Base-by-base conservation (phyloP, 495 filamentous ascomycete genomes). In the Penicillium canescens region DNA sequence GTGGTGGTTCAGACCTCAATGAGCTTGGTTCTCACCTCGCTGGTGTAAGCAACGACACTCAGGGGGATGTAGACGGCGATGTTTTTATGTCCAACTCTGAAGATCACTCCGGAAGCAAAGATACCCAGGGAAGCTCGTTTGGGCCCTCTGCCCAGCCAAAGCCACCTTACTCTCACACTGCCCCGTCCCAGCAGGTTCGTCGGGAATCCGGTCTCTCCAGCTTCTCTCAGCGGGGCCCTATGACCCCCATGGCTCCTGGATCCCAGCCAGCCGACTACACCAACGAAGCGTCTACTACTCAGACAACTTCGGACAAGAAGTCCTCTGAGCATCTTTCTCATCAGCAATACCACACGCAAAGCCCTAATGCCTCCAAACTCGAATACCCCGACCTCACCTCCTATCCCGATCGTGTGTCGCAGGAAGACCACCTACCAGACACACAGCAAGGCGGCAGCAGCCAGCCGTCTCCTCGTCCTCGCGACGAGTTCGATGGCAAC, bases 221-320 rank as follows among this genome's bases (percentile, higher is more conserved):
- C 58, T 68, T 82, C 31, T 86, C 90, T 4, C 92, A 96, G 68
- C 77, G 79, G 37, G 89, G 86, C 7, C 84, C 81, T 0, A 77
- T 91, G 44, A 92, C 89, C 4, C 82, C 87, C 20, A 79, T 96
- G 66, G 85, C 87, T 9, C 82, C 83, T 8, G 88, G 88, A 12
- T 87, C 91, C 31, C 86, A 91, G 45, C 83, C 88, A 4, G 83
- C 78, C 3, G 88, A 90, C 40, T 84, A 93, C 54, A 70, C 82
- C 24, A 96, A 96, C 59, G 88, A 92, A 60, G 92, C 91, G 4
- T 96, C 92, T 7, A 94, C 90, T 0, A 86, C 83, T 14, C 80
- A 80, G 50, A 91, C 89, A n/a, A 88, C 88, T 37, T 90, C 87
- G 4, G 83, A 87, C 35, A 85, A 90, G 58, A 91, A 89, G 59